Conservation (phyloP, 2,329 filamentous ascomycete species). For the Verticillium zaregamsianum region DNA sequence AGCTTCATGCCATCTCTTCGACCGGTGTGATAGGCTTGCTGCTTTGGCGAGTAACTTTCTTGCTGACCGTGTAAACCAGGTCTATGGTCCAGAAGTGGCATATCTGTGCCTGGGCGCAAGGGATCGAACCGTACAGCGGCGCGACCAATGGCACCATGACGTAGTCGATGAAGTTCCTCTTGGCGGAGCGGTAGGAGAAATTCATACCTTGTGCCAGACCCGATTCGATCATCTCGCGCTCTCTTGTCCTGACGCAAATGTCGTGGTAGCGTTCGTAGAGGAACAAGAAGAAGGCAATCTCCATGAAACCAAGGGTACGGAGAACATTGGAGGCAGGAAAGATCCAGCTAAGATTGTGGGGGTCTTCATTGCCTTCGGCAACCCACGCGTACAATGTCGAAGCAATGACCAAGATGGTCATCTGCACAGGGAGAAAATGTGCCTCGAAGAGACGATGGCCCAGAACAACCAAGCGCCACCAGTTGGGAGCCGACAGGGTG, state of each 20-base stretch:
- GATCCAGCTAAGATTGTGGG: constrained; percentile 52
- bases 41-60: constrained; percentile 57
- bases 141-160: constrained; percentile 63
- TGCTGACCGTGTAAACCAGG: constrained; percentile 67
- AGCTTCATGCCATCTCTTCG: constrained; percentile 39
- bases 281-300: constrained; percentile 59
- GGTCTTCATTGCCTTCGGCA: constrained; percentile 45
- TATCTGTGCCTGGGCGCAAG: constrained; percentile 62
- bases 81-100: constrained; percentile 68
- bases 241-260: constrained; percentile 54
- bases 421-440: constrained; percentile 67
- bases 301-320: constrained; percentile 57
- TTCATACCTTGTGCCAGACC: constrained; percentile 61
- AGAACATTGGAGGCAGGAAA: constrained; percentile 57
- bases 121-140: constrained; percentile 63
- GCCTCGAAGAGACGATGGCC: constrained; percentile 69
- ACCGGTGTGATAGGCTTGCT: constrained; percentile 36
- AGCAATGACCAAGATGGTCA: constrained; percentile 58
- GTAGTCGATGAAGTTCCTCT: constrained; percentile 58
- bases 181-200: constrained; percentile 55
- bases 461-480: constrained; percentile 52
- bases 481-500: constrained; percentile 47
- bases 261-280: constrained; percentile 66
- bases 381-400: constrained; percentile 57
- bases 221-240: constrained; percentile 63